Conservation (phyloP, 208 protist genomes). For the Phytomonas sp. region DNA sequence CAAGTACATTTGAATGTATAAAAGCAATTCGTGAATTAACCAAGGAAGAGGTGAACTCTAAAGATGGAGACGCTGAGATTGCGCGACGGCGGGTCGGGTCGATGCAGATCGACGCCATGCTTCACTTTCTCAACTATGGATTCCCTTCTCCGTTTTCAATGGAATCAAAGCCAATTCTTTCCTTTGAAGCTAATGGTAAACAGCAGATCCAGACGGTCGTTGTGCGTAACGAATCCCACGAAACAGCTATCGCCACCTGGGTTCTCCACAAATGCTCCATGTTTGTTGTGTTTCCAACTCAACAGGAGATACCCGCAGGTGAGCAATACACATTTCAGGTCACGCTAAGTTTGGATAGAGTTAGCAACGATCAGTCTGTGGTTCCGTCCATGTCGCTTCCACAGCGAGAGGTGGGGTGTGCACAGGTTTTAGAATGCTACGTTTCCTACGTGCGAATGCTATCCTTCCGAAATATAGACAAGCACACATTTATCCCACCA, state of each 20-base stretch:
- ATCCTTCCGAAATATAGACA: slow-evolving; percentile 62
- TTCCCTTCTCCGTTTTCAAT: background rate
- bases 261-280: slow-evolving; percentile 40
- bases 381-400: background rate
- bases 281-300: slow-evolving; percentile 47
- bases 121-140: background rate
- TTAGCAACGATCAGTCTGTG: slow-evolving; percentile 9
- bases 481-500: slow-evolving; percentile 64
- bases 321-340: slow-evolving; percentile 26
- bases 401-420: background rate
- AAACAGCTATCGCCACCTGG: slow-evolving; percentile 54
- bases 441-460: slow-evolving; percentile 82
- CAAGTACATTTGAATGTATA: background rate
- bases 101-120: background rate
- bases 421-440: slow-evolving; percentile 85
- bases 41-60: background rate
- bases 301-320: slow-evolving; percentile 44
- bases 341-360: slow-evolving; percentile 4
- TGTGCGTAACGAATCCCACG: slow-evolving; percentile 60
- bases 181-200: background rate
- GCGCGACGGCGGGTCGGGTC: background rate
- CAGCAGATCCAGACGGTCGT: slow-evolving; percentile 19
- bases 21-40: background rate
- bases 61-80: background rate
- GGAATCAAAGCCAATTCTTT: background rate